Evolutionary conservation across 208 protist genomes (phyloP), one percentile per base, ranked within the genome.

Genomic region (Leptomonas seymouri): DNA sequence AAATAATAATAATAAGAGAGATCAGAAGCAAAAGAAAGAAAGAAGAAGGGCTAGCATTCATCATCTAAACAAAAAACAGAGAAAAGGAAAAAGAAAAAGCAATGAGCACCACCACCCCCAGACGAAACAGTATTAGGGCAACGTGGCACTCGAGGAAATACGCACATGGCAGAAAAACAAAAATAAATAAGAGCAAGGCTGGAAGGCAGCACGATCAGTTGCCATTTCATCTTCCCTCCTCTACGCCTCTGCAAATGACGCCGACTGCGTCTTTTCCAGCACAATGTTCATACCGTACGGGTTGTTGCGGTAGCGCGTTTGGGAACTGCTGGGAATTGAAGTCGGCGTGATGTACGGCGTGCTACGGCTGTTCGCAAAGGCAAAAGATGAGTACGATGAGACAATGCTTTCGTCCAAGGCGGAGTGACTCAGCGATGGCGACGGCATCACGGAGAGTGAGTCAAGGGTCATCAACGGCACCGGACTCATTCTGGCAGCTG

Each of bases 251-350:
- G 48, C 36, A 18, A 68, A 59, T 5, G 48, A 50, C 0, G 63
- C 23, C 4, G 39, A 51, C 20, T 31, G 45, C 14, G 61, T 31
- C 23, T 20, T 41, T 20, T 60, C 49, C 9, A 59, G 23, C 3
- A 70, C 39, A 16, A 76, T 36, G 30, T 16, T 62, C 63, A 76
- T 66, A 16, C 71, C 68, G 57, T 83, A 83, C 20, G 78, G 78
- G 59, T 83, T 83, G 53, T 83, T 73, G 30, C 78, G 71, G 53
- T 79, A 83, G 27, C 78, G 72, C 28, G 46, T 36, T 45, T 61
- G 57, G 15, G 59, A 60, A 5, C 49, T 51, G 15, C 15, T 42
- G 9, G 61, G 59, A n/a, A 14, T 45, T 31, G 31, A 41, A n/a
- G 45, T 46, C 15, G 61, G 61, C 3, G 62, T 64, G 20, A 27